Base-by-base conservation (phyloP, 2,329 filamentous ascomycete species). In the Basipetospora chlamydospora region DNA sequence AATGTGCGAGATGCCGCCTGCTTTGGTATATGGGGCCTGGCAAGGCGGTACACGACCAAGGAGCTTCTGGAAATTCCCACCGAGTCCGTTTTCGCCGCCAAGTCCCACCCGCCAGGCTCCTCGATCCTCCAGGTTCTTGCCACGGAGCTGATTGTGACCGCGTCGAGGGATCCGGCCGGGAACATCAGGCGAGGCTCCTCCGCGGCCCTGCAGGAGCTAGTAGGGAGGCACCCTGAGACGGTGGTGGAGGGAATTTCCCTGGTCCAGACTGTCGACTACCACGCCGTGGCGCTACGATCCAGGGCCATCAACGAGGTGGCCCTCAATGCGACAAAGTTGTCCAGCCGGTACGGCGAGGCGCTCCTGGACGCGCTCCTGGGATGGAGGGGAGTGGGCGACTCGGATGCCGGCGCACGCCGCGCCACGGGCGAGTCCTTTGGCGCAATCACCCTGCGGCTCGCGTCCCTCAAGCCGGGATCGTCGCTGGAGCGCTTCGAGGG, bases 1-100 rank as follows among this genome's bases (percentile, higher is more conserved):
- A 94, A 92, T 46, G 87, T 98, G 12, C 75, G 90, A 32, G 90
- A 98, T 59, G 88, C 90, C 10, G 85, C 90, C 3, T 95, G 87
- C 53, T 98, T 96, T 53, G 90, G 90, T 6, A 79, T 96, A 17
- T 98, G 90, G 90, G 81, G 87, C 1, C 56, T 96, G 6, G 84
- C 88, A 16, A 72, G 90, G 38, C 78, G 88, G 38, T 98, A 96
- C 48, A 77, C 73, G 1, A 94, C 86, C 0, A 51, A 63, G 1
- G 88, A 96, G 53, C 66, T 96, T 6, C 63, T 80, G 9, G 63
- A 64, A 0, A 69, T 92, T 1, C 61, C 72, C 2, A 61, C 62
- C 2, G 44, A 61, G 45, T 57, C 65, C 26, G 50, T 69, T 37
- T 47, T 57, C 29, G 52, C 59, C 11, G 56, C 63, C 39, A 57